These are phyloP conservation scores for Kregervanrija delftensis DNA, from an alignment of 805 yeast genomes.

Conservation along the genomic window DNA sequence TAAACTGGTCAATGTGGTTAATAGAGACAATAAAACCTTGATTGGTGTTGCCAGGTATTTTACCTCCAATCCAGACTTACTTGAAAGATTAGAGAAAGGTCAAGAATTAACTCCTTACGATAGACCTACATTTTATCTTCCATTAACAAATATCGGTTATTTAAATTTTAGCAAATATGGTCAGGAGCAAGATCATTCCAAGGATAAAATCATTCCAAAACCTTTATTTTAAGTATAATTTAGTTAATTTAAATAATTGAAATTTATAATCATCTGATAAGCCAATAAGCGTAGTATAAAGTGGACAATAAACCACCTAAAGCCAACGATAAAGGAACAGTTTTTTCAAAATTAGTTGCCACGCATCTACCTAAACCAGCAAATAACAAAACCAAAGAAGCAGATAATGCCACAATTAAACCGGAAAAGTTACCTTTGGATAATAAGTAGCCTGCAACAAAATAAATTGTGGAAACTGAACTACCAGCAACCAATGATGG, in stretches of 20 bases:
- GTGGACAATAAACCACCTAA: slow-evolving; percentile 58
- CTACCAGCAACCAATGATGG: slow-evolving; percentile 80
- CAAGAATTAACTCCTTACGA: slow-evolving; percentile 31
- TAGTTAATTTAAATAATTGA: too few species aligned
- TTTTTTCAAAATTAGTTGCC: slow-evolving; percentile 51
- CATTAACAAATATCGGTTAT: slow-evolving; percentile 11
- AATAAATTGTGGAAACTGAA: slow-evolving; percentile 51
- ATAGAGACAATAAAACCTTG: slow-evolving; percentile 36
- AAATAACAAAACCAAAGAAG: slow-evolving; percentile 56
- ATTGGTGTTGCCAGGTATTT: slow-evolving; percentile 34
- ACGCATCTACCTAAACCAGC: slow-evolving; percentile 65
- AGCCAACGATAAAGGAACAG: slow-evolving; percentile 65
- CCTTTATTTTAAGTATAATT: slow-evolving; percentile 1
- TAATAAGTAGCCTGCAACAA: slow-evolving; percentile 69
- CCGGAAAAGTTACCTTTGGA: slow-evolving; percentile 73
- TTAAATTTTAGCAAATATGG: slow-evolving; percentile 3
- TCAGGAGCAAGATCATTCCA: slow-evolving; percentile 3
- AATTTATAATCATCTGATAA: not conserved
- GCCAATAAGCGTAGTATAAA: slow-evolving; percentile 51
- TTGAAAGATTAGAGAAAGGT: slow-evolving; percentile 31
- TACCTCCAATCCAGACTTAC: slow-evolving; percentile 40
- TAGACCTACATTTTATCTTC: slow-evolving; percentile 32
- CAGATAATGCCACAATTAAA: slow-evolving; percentile 68
- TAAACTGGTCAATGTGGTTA: slow-evolving; percentile 15
- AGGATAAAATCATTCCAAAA: slow-evolving; percentile 1